These are phyloP conservation scores for Epichloe hybrida DNA, from an alignment of 2,329 filamentous ascomycete genomes.

Conservation along the genomic window DNA sequence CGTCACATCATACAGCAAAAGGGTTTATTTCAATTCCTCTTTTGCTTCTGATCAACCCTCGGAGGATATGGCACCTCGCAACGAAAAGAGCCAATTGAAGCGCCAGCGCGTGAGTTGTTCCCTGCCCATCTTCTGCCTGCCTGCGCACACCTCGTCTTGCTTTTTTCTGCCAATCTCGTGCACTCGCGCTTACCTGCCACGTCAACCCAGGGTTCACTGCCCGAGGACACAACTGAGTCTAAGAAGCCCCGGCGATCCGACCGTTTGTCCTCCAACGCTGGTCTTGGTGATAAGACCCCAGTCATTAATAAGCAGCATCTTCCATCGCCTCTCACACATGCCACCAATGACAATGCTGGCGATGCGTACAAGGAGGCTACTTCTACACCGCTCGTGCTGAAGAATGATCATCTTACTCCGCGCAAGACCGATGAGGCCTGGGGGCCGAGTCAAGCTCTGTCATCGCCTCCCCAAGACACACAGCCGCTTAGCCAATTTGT, in stretches of 20 bases:
- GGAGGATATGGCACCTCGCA: conserved; percentile 41
- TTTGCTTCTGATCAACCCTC: conserved; percentile 1
- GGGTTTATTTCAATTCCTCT: not conserved
- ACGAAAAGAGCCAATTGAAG: conserved; percentile 76
- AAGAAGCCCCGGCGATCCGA: conserved; percentile 80
- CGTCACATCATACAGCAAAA: not conserved
- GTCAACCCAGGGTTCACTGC: conserved; percentile 46
- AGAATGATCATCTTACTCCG: conserved; percentile 40
- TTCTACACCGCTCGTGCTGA: conserved; percentile 51
- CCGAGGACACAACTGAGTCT: conserved; percentile 48
- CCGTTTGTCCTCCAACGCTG: conserved; percentile 36
- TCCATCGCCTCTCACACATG: conserved; percentile 67
- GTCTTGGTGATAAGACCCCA: conserved; percentile 41
- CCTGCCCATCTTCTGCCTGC: conserved; percentile 7
- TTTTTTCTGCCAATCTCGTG: conserved; percentile 7
- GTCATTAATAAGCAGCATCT: conserved; percentile 53
- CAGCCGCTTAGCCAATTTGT: conserved; percentile 57
- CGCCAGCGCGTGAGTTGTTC: conserved; percentile 51
- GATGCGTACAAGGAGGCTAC: conserved; percentile 54
- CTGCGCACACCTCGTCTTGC: conserved; percentile 6
- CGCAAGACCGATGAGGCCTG: conserved; percentile 35
- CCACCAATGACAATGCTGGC: conserved; percentile 40
- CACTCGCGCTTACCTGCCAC: conserved; percentile 12
- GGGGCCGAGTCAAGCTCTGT: conserved; percentile 31
- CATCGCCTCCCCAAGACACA: conserved; percentile 51